phyloP scores from a whole-genome alignment of 176 grass and related monocot species.

The Bolboschoenus planiculmis region DNA sequence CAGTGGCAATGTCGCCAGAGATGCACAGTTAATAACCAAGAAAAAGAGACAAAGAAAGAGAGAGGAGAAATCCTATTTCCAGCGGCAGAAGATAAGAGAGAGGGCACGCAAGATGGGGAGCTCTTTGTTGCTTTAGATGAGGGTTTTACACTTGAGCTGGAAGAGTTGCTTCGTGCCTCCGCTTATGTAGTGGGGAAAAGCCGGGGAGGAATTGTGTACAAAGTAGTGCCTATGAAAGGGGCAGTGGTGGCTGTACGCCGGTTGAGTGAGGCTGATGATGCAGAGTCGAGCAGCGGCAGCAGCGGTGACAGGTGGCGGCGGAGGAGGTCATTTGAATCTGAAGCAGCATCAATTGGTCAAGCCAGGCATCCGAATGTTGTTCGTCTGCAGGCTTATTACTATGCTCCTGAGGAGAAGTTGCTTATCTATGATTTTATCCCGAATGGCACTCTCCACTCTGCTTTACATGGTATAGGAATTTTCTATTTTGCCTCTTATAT shows the following conservation, averaged over 20 bases:
- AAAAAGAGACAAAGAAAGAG: constrained; percentile 41
- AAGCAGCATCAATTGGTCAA: constrained; percentile 67
- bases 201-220: constrained; percentile 82
- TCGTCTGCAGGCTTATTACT: constrained; percentile 88
- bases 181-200: constrained; percentile 94
- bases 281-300: constrained; percentile 11
- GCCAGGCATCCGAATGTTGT: constrained; percentile 75
- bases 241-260: constrained; percentile 65
- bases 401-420: constrained; percentile 93
- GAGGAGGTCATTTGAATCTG: constrained; percentile 67
- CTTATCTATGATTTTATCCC: constrained; percentile 93
- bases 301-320: constrained; percentile 48
- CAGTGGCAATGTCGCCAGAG: constrained; percentile 80
- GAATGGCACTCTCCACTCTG: constrained; percentile 85
- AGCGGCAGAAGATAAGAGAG: constrained; percentile 23
- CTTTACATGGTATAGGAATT: constrained; percentile 55
- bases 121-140: constrained; percentile 81
- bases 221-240: constrained; percentile 50
- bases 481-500: background rate
- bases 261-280: constrained; percentile 80
- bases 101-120: constrained; percentile 61
- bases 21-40: constrained; percentile 27
- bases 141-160: constrained; percentile 80
- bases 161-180: constrained; percentile 85
- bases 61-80: constrained; percentile 31